Percentiles rank a stretch among this genome's conserved stretches.
Evolutionary conservation across 306 rosid species (phyloP).

Genomic region (Erythrophleum fordii): DNA sequence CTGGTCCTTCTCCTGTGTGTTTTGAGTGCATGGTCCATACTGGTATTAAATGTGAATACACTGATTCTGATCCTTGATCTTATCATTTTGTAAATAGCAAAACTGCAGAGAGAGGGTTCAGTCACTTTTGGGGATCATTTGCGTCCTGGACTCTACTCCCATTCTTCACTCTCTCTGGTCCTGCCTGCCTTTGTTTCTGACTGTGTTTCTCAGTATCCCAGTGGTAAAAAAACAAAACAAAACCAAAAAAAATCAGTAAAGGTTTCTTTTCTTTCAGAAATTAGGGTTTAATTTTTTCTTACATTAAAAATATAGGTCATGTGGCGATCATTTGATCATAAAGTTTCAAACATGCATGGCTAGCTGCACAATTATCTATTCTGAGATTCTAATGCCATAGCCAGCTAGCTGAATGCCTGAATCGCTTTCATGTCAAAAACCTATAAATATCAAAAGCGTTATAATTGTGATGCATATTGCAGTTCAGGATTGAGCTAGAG

Average conservation of each 20-base stretch:
- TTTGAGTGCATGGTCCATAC: constrained; percentile 34
- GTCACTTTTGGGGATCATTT: constrained; percentile 27
- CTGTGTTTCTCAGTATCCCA: not conserved
- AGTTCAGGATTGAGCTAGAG: too few species aligned
- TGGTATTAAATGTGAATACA: constrained; percentile 16
- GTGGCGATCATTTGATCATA: not conserved
- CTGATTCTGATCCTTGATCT: not conserved
- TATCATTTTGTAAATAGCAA: constrained; percentile 11
- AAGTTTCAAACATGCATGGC: not conserved
- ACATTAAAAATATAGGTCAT: not conserved
- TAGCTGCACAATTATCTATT: not conserved
- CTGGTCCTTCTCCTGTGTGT: not conserved
- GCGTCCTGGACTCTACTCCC: not conserved
- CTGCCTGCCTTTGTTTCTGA: not conserved
- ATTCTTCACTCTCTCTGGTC: not conserved
- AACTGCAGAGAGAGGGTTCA: not conserved
- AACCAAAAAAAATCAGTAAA: not conserved
- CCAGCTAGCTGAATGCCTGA: not conserved
- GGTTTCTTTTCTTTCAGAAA: not conserved
- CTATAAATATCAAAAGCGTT: not conserved
- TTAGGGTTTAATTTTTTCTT: not conserved
- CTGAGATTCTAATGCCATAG: not conserved
- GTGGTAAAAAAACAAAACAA: constrained; percentile 6
- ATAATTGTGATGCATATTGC: too few species aligned
- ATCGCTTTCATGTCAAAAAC: not conserved